A percentile compares a stretch with the other conserved stretches of the same genome.
Evolutionary conservation across 2,329 filamentous ascomycete genomes (phyloP).

Genomic region (Diaporthe destruens): DNA sequence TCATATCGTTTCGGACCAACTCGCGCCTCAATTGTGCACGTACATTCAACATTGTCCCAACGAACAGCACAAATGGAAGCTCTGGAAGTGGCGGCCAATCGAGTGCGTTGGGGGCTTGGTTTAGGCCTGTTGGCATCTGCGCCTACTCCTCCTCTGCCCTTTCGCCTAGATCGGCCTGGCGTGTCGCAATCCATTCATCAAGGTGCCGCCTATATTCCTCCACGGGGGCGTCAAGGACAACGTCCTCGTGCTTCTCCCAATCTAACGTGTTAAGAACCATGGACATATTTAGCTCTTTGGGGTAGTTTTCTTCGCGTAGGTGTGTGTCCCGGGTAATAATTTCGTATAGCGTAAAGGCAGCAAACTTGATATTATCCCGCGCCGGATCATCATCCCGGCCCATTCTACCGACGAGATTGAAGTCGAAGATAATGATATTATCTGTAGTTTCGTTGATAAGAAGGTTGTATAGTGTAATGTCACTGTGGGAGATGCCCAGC

Average conservation of each 20-base stretch:
- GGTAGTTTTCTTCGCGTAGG: conserved; percentile 42
- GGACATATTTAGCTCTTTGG: conserved; percentile 46
- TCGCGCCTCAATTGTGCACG: neutral
- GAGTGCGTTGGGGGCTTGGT: neutral
- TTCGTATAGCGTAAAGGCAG: conserved; percentile 49
- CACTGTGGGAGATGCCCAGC: conserved; percentile 53
- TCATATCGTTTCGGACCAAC: neutral
- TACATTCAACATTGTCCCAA: neutral
- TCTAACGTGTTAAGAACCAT: conserved; percentile 32
- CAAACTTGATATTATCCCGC: conserved; percentile 51
- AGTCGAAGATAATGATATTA: conserved; percentile 53
- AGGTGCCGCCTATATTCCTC: conserved; percentile 45
- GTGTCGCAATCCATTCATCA: neutral
- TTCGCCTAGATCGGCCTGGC: neutral
- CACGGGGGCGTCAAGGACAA: conserved; percentile 50
- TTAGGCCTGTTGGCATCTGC: neutral
- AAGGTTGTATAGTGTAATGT: conserved; percentile 53
- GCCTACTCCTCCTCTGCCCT: neutral
- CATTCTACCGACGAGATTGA: conserved; percentile 48
- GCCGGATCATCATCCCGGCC: conserved; percentile 35
- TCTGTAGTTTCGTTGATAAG: conserved; percentile 51
- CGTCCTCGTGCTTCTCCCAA: conserved; percentile 51
- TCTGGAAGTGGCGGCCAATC: neutral
- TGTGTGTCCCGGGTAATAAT: conserved; percentile 43
- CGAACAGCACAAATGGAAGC: neutral